A percentile compares a stretch with the other conserved stretches of the same genome.
phyloP scores from a whole-genome alignment of 2,329 filamentous ascomycete genomes.

The Dothiorella sarmentorum region DNA sequence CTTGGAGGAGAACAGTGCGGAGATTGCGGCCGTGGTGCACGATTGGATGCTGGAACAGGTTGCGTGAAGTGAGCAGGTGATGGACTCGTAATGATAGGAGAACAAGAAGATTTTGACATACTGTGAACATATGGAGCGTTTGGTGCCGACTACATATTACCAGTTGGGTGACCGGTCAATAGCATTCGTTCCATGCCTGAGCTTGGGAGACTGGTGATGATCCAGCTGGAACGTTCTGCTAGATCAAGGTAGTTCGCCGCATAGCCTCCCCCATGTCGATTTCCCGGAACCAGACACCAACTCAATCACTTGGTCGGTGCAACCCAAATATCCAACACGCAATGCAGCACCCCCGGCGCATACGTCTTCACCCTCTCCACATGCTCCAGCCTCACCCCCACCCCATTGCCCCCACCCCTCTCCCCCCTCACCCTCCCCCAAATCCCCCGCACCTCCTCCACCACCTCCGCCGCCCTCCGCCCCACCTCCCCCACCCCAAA shows the following conservation, averaged over 20 bases:
- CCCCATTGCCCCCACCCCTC: constrained; percentile 21
- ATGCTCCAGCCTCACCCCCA: constrained; percentile 45
- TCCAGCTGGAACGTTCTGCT: too few relatives aligned
- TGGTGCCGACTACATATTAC: too few relatives aligned
- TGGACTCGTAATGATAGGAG: too few relatives aligned
- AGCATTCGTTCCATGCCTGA: too few relatives aligned
- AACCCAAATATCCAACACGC: constrained; percentile 54
- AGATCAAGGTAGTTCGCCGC: too few relatives aligned
- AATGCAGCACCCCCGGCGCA: constrained; percentile 60
- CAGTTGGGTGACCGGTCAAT: too few relatives aligned
- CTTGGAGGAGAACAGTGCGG: constrained; percentile 51
- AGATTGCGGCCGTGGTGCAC: constrained; percentile 40
- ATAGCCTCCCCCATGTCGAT: too few relatives aligned
- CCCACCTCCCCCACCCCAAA: constrained; percentile 39
- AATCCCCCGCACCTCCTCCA: constrained; percentile 36
- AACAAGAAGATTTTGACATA: too few relatives aligned
- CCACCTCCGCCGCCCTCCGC: constrained; percentile 33
- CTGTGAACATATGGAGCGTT: too few relatives aligned
- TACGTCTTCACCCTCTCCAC: constrained; percentile 56
- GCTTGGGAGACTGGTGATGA: too few relatives aligned
- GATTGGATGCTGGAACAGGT: constrained; percentile 34
- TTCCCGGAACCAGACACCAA: too few relatives aligned
- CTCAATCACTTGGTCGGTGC: background rate
- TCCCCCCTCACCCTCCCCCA: constrained; percentile 43
- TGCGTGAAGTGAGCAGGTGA: too few relatives aligned